These are phyloP conservation scores for Salix viminalis DNA, from an alignment of 345 rosid genomes.

Conservation along the genomic window DNA sequence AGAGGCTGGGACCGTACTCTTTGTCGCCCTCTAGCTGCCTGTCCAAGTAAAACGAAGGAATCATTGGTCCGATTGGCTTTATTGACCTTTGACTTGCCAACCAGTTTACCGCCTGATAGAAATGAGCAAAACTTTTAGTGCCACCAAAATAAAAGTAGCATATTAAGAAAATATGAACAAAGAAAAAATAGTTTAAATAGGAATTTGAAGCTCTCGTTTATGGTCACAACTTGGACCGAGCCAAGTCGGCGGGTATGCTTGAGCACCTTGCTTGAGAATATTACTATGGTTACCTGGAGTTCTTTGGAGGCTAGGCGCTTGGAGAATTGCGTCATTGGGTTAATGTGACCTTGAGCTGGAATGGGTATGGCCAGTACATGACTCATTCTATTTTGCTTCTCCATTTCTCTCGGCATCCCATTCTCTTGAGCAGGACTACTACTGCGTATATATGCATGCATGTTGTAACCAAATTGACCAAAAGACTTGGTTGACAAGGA, in stretches of 20 bases:
- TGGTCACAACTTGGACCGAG: no score
- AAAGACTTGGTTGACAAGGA: no score
- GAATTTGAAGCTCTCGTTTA: no score
- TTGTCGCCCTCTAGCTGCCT: constrained; percentile 30
- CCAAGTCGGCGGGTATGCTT: neutral
- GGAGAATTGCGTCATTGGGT: no score
- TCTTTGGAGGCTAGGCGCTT: no score
- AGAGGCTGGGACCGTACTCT: constrained; percentile 38
- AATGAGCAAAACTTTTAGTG: no score
- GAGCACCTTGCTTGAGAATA: neutral
- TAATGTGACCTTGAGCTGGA: neutral
- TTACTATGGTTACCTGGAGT: neutral
- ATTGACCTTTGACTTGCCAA: constrained; percentile 1
- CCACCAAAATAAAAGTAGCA: no score
- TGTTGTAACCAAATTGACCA: no score
- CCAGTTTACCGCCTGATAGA: neutral
- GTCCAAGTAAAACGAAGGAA: constrained; percentile 58
- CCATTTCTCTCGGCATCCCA: neutral
- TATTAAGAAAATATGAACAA: no score
- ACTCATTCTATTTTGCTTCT: neutral
- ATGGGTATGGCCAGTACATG: neutral
- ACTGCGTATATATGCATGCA: no score
- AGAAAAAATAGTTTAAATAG: no score
- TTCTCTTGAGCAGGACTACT: neutral
- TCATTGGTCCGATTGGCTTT: constrained; percentile 49